phyloP scores from a whole-genome alignment of 1,139 yeast species.

The Kodamaea suecica region DNA sequence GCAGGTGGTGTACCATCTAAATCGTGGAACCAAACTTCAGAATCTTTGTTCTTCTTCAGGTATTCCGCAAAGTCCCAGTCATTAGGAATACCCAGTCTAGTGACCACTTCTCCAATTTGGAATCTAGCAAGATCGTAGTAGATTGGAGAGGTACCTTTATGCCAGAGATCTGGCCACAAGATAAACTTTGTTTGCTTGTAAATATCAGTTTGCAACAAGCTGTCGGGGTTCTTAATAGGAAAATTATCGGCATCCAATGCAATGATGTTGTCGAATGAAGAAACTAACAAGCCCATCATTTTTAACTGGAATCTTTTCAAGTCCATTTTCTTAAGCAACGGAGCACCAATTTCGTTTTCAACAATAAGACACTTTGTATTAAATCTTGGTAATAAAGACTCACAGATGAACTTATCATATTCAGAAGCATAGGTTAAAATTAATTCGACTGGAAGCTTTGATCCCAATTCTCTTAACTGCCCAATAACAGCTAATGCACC shows the following conservation, averaged over 20 bases:
- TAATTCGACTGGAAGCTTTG: slow-evolving; percentile 19
- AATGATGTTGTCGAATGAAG: slow-evolving; percentile 22
- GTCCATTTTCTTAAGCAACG: slow-evolving; percentile 14
- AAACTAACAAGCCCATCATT: slow-evolving; percentile 19
- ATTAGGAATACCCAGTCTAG: slow-evolving; percentile 18
- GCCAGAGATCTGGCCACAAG: slow-evolving; percentile 27
- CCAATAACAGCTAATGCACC: slow-evolving; percentile 20
- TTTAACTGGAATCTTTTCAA: slow-evolving; percentile 20
- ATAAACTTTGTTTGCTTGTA: slow-evolving; percentile 15
- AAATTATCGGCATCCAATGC: slow-evolving; percentile 24
- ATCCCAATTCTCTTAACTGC: slow-evolving; percentile 19
- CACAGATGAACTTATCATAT: slow-evolving; percentile 20
- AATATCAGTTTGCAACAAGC: slow-evolving; percentile 14
- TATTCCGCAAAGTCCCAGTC: slow-evolving; percentile 16
- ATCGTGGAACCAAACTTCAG: slow-evolving; percentile 30
- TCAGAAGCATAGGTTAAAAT: slow-evolving; percentile 17
- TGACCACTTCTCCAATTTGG: slow-evolving; percentile 17
- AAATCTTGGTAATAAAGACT: slow-evolving; percentile 15
- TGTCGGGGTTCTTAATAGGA: slow-evolving; percentile 21
- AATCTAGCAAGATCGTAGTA: slow-evolving; percentile 20
- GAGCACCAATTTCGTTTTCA: slow-evolving; percentile 36
- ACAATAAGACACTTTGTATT: slow-evolving; percentile 28
- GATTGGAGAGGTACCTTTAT: slow-evolving; percentile 18
- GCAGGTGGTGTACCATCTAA: slow-evolving; percentile 30
- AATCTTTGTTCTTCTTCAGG: slow-evolving; percentile 14